Evolutionary conservation across 805 yeast genomes (phyloP).

Genomic region (Jamesozyma spencerorum): DNA sequence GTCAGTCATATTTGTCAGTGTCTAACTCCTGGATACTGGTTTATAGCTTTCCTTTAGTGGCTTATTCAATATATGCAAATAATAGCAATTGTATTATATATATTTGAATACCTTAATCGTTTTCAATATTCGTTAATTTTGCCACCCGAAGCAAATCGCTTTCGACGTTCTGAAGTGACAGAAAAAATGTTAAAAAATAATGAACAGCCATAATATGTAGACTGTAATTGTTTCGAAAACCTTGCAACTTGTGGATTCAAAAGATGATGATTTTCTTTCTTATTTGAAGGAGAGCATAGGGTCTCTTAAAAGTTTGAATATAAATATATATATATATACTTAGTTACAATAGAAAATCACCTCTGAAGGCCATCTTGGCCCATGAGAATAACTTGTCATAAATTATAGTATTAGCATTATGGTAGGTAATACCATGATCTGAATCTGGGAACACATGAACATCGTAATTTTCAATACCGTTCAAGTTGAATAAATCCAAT

Average conservation of each 20-base stretch:
- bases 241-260: too few species aligned
- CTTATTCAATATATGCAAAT: background rate
- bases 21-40: background rate
- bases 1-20: slow-evolving; percentile 2
- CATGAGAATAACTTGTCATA: slow-evolving; percentile 59
- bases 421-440: slow-evolving; percentile 64
- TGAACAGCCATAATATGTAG: too few species aligned
- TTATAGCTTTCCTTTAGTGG: too few species aligned
- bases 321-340: too few species aligned
- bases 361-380: slow-evolving; percentile 53
- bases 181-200: too few species aligned
- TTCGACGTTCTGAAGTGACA: background rate
- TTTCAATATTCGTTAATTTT: background rate
- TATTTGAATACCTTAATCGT: background rate
- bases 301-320: too few species aligned
- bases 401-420: slow-evolving; percentile 62
- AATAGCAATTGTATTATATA: background rate
- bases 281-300: too few species aligned
- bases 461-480: slow-evolving; percentile 76
- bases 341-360: slow-evolving; percentile 16
- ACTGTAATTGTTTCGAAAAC: too few species aligned
- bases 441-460: slow-evolving; percentile 74
- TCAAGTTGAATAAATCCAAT: slow-evolving; percentile 62
- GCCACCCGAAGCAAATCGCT: slow-evolving; percentile 3
- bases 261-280: too few species aligned